phyloP scores from a whole-genome alignment of 352 stramenopile species.

The Globisporangium carolinianum region DNA sequence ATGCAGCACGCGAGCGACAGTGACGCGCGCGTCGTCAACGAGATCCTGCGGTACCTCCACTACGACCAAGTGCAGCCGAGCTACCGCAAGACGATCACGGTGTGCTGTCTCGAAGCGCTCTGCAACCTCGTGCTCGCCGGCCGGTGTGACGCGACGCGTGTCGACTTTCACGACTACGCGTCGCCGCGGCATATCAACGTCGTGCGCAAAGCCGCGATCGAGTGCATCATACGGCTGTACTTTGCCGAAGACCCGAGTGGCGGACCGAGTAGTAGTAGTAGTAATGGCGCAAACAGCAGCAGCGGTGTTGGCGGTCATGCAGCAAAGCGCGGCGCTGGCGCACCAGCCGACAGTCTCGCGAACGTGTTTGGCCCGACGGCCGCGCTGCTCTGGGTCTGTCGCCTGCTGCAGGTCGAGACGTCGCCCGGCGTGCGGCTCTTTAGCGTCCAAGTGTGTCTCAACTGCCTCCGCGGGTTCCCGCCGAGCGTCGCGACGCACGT shows the following conservation, averaged over 20 bases:
- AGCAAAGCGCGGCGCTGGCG: slow-evolving; percentile 9
- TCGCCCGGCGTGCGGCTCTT: slow-evolving; percentile 73
- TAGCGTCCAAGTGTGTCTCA: slow-evolving; percentile 69
- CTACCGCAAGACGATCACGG: slow-evolving; percentile 74
- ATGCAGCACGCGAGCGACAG: slow-evolving; percentile 23
- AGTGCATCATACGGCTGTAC: slow-evolving; percentile 78
- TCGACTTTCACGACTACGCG: slow-evolving; percentile 71
- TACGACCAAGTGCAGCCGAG: slow-evolving; percentile 84
- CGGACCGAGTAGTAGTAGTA: slow-evolving; percentile 9
- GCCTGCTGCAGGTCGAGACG: slow-evolving; percentile 53
- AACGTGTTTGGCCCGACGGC: slow-evolving; percentile 64
- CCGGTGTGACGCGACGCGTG: slow-evolving; percentile 54
- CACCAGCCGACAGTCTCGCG: slow-evolving; percentile 21
- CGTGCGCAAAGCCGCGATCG: slow-evolving; percentile 78
- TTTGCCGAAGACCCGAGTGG: slow-evolving; percentile 66
- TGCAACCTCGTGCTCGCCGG: slow-evolving; percentile 72
- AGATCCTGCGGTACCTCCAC: slow-evolving; percentile 75
- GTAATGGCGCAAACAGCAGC: slow-evolving; percentile 5
- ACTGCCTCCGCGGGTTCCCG: slow-evolving; percentile 76
- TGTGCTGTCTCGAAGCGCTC: slow-evolving; percentile 75
- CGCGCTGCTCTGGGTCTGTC: slow-evolving; percentile 60
- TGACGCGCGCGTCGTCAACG: slow-evolving; percentile 47
- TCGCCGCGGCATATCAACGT: slow-evolving; percentile 63
- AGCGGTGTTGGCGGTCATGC: not conserved
- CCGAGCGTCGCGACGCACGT: slow-evolving; percentile 63